A percentile compares a stretch with the other conserved stretches of the same genome.
phyloP scores from a whole-genome alignment of 2,329 filamentous ascomycete species.

The Aureobasidium sp. region DNA sequence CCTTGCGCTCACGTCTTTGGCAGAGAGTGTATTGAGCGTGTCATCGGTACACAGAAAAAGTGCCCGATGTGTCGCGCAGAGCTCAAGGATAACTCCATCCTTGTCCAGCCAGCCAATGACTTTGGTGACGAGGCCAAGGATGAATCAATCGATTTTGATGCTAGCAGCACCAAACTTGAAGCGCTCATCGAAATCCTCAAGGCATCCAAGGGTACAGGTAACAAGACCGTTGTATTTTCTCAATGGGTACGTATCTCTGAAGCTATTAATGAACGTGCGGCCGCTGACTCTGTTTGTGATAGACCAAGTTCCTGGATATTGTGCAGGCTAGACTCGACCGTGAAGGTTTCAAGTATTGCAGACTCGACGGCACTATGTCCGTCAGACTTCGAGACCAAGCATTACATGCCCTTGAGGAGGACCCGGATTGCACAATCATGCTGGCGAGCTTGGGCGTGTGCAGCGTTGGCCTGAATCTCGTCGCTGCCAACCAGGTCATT shows the following conservation, averaged over 20 bases:
- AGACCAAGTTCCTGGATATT: constrained; percentile 55
- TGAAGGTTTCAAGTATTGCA: constrained; percentile 54
- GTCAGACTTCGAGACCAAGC: constrained; percentile 62
- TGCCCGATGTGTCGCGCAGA: constrained; percentile 77
- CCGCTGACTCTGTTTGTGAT: not conserved
- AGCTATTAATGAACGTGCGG: not conserved
- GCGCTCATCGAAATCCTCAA: constrained; percentile 66
- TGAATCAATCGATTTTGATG: constrained; percentile 45
- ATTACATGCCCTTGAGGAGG: constrained; percentile 57
- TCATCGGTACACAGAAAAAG: constrained; percentile 65
- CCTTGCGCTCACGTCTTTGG: constrained; percentile 79
- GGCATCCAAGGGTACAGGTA: constrained; percentile 57
- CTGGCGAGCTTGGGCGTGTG: constrained; percentile 76
- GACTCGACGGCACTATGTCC: constrained; percentile 75
- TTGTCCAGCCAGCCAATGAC: constrained; percentile 57
- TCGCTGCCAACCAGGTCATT: constrained; percentile 78
- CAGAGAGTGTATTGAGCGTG: constrained; percentile 61
- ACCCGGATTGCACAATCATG: constrained; percentile 63
- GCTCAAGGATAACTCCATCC: constrained; percentile 48
- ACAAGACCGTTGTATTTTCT: constrained; percentile 66
- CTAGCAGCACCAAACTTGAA: constrained; percentile 74
- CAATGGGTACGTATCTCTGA: constrained; percentile 55
- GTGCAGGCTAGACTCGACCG: constrained; percentile 59
- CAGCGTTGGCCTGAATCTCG: constrained; percentile 77
- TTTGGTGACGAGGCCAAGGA: constrained; percentile 40